These are phyloP conservation scores for Talaromyces verruculosus DNA, from an alignment of 2,329 filamentous ascomycete species.

Conservation along the genomic window DNA sequence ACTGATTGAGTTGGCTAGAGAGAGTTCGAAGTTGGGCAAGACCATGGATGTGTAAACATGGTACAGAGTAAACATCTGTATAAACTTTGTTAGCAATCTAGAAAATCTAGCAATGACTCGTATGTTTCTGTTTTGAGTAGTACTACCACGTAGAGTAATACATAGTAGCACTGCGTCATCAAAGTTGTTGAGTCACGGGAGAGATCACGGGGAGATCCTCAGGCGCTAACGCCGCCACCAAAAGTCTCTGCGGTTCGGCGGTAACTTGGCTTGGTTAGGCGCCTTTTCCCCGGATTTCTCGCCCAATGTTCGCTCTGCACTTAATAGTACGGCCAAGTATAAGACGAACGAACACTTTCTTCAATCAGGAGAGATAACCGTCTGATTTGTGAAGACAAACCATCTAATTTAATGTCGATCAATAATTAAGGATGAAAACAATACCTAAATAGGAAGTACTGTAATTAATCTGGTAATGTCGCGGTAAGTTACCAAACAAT, in stretches of 20 bases:
- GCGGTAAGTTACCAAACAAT: not conserved
- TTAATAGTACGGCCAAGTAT: not conserved
- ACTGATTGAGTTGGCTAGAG: slow-evolving; percentile 57
- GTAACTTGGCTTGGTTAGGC: not conserved
- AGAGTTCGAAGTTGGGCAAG: slow-evolving; percentile 54
- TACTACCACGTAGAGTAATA: no score
- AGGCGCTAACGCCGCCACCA: slow-evolving; percentile 15
- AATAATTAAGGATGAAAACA: not conserved
- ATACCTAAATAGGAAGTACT: not conserved
- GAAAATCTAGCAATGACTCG: not conserved
- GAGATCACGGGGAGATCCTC: not conserved
- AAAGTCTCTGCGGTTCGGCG: not conserved
- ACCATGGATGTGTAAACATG: slow-evolving; percentile 41
- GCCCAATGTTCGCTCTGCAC: not conserved
- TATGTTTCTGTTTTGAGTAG: not conserved
- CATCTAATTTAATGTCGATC: not conserved
- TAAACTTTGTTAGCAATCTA: not conserved
- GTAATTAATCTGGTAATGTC: not conserved
- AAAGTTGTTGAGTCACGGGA: not conserved
- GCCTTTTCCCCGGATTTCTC: slow-evolving; percentile 9
- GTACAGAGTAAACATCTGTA: no score
- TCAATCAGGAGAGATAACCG: not conserved
- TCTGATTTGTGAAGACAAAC: not conserved
- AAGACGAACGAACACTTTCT: not conserved
- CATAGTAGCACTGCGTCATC: not conserved